Percentiles rank a stretch among this genome's conserved stretches.
Evolutionary conservation across 2,329 filamentous ascomycete species (phyloP).

Genomic region (Simplicillium sp.): DNA sequence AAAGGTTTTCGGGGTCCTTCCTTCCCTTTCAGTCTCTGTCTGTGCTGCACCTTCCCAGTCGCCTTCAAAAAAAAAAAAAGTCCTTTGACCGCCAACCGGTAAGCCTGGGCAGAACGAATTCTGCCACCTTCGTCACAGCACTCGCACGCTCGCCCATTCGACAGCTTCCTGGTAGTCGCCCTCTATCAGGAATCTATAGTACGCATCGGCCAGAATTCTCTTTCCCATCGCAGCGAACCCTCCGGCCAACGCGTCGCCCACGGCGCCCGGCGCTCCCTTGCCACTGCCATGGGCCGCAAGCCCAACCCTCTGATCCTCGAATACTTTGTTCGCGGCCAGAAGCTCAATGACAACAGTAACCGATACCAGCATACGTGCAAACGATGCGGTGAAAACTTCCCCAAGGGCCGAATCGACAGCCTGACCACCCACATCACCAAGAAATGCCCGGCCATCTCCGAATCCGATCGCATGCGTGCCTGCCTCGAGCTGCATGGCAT

Average conservation of each 20-base stretch:
- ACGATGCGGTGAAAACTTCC: conserved; percentile 78
- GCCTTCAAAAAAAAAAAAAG: too few species aligned
- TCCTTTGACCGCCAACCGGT: too few species aligned
- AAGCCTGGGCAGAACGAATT: too few species aligned
- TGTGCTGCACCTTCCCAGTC: too few species aligned
- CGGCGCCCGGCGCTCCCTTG: conserved; percentile 7
- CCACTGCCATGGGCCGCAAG: conserved; percentile 62
- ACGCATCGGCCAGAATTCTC: conserved; percentile 1
- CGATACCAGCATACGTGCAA: conserved; percentile 89
- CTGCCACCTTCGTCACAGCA: too few species aligned
- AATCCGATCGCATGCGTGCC: conserved; percentile 66
- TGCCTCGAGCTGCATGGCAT: conserved; percentile 65
- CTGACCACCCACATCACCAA: conserved; percentile 75
- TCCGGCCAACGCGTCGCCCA: conserved; percentile 2
- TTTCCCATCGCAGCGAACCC: conserved; percentile 16
- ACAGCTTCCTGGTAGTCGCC: too few species aligned
- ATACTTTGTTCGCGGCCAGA: conserved; percentile 79
- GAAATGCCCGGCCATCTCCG: conserved; percentile 71
- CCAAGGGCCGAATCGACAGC: conserved; percentile 80
- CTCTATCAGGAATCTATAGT: too few species aligned
- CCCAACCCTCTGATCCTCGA: conserved; percentile 78
- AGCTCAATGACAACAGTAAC: conserved; percentile 83
- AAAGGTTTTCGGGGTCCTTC: too few species aligned
- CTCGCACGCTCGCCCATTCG: too few species aligned
- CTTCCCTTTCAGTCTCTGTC: too few species aligned